Evolutionary conservation across 2,329 filamentous ascomycete genomes (phyloP).

Genomic region (Metarhizium robertsii): DNA sequence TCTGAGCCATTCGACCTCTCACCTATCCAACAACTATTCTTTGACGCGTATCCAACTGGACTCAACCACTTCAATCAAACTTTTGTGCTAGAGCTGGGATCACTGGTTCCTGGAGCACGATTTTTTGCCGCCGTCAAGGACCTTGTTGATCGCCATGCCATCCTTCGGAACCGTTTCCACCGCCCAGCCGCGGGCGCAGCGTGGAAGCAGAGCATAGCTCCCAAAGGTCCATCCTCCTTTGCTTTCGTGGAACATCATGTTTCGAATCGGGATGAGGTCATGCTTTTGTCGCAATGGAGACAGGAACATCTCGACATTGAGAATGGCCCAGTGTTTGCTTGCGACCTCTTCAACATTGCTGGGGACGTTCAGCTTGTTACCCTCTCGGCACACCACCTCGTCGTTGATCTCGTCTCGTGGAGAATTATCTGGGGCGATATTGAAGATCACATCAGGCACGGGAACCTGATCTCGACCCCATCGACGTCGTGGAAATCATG

Average conservation of each 20-base stretch:
- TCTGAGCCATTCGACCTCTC: constrained; percentile 27
- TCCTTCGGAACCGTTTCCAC: constrained; percentile 26
- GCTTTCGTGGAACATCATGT: neutral
- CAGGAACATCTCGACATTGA: constrained; percentile 8
- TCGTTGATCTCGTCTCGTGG: constrained; percentile 39
- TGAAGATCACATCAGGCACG: constrained; percentile 6
- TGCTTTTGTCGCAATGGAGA: neutral
- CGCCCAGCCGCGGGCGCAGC: neutral
- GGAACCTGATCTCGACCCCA: constrained; percentile 1
- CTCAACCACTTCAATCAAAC: constrained; percentile 34
- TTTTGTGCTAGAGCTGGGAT: constrained; percentile 22
- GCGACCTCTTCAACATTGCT: constrained; percentile 9
- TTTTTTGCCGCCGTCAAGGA: constrained; percentile 14
- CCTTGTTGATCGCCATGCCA: constrained; percentile 22
- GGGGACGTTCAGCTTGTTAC: constrained; percentile 5
- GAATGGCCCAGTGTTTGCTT: constrained; percentile 12
- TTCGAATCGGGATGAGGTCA: neutral
- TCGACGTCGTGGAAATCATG: constrained; percentile 26
- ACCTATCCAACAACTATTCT: constrained; percentile 35
- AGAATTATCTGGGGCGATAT: constrained; percentile 21
- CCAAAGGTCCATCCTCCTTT: neutral
- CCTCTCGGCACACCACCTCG: constrained; percentile 11
- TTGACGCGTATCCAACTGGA: constrained; percentile 21
- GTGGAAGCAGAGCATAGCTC: constrained; percentile 17
- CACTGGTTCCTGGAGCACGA: constrained; percentile 2